Evolutionary conservation across 768 basidiomycete genomes (phyloP).

Genomic region (Rhodotorula sphaerocarpa): DNA sequence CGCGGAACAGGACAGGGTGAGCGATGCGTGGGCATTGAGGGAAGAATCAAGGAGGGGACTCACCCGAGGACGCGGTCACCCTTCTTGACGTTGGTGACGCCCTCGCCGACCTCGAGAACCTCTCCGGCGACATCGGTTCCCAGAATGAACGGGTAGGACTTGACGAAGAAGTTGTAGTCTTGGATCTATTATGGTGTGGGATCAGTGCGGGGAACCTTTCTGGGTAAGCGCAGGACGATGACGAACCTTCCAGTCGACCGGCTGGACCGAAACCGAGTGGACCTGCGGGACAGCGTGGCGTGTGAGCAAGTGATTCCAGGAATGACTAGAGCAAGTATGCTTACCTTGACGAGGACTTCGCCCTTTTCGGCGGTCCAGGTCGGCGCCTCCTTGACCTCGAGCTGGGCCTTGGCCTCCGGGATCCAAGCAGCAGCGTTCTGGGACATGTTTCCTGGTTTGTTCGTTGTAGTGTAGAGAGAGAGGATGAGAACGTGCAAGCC

Average conservation of each 20-base stretch:
- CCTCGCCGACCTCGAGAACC: constrained; percentile 52
- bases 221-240: not conserved
- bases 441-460: not conserved
- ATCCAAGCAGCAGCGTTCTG: constrained; percentile 15
- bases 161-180: constrained; percentile 45
- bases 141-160: constrained; percentile 31
- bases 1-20: not conserved
- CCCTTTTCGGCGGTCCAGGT: not conserved
- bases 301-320: constrained; percentile 12
- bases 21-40: too few species aligned
- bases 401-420: constrained; percentile 4
- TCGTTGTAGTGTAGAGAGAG: not conserved
- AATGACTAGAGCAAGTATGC: not conserved
- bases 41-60: not conserved
- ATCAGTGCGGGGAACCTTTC: too few species aligned
- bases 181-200: constrained; percentile 41
- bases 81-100: constrained; percentile 50
- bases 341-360: constrained; percentile 28
- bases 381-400: constrained; percentile 17
- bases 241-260: constrained; percentile 50
- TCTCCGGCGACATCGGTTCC: constrained; percentile 48
- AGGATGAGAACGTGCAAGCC: not conserved
- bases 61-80: constrained; percentile 49
- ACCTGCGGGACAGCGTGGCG: constrained; percentile 38
- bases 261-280: constrained; percentile 50